phyloP scores from a whole-genome alignment of 2,329 filamentous ascomycete species.

The Ophiocordyceps camponoti-floridani region DNA sequence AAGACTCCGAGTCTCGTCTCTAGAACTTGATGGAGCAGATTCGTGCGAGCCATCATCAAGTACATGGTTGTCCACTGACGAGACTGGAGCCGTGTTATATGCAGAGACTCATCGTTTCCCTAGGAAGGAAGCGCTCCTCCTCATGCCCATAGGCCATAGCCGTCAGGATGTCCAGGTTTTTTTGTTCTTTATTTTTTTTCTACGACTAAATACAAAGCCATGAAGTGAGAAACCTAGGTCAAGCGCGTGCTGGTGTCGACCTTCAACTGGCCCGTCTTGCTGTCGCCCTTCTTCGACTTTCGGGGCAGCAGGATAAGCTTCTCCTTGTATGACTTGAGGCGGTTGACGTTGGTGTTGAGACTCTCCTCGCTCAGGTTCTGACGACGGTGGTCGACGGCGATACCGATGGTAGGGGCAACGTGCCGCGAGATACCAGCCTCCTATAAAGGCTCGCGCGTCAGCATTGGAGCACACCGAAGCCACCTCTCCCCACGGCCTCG shows the following conservation, averaged over 20 bases:
- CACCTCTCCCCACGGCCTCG: not conserved
- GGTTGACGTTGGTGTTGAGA: conserved; percentile 84
- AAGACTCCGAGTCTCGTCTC: too few relatives aligned
- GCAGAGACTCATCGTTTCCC: too few relatives aligned
- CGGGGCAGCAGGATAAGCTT: conserved; percentile 96
- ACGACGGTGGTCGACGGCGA: conserved; percentile 89
- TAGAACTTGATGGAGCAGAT: too few relatives aligned
- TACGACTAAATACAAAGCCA: too few relatives aligned
- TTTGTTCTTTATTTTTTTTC: too few relatives aligned
- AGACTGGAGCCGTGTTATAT: too few relatives aligned
- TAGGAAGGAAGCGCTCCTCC: too few relatives aligned
- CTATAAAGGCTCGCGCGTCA: conserved; percentile 23
- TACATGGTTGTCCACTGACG: too few relatives aligned
- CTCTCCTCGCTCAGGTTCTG: conserved; percentile 95
- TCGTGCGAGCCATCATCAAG: too few relatives aligned
- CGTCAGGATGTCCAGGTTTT: too few relatives aligned
- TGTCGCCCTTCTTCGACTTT: conserved; percentile 86
- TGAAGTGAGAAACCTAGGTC: conserved; percentile 13
- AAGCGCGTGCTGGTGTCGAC: conserved; percentile 34
- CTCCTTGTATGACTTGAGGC: conserved; percentile 93
- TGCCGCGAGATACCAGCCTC: conserved; percentile 91
- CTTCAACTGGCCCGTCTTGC: conserved; percentile 61
- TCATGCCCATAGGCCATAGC: too few relatives aligned
- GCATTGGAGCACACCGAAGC: not conserved
- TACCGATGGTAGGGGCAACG: conserved; percentile 89